Percentiles rank a stretch among this genome's conserved stretches.
Evolutionary conservation across 2,329 filamentous ascomycete species (phyloP).

Genomic region (Beauveria sp.): DNA sequence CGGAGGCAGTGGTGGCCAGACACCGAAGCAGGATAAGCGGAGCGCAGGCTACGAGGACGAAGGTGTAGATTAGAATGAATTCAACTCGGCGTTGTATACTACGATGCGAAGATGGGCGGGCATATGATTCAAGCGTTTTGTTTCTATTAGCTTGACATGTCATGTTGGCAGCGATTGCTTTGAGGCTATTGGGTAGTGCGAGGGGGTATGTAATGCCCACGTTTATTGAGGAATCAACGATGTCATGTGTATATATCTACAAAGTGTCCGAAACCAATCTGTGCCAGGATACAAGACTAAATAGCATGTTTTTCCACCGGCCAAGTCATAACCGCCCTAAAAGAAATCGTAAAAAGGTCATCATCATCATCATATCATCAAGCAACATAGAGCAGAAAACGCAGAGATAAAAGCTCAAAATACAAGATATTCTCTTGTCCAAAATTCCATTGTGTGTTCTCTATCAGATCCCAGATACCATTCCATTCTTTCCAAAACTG

Average conservation of each 20-base stretch:
- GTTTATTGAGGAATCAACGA: too few species aligned
- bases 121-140: too few species aligned
- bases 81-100: neutral
- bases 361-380: neutral
- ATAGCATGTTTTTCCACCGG: too few species aligned
- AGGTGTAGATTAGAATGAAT: slow-evolving; percentile 23
- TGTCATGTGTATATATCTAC: neutral
- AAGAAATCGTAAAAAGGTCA: neutral
- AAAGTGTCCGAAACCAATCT: neutral
- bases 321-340: too few species aligned
- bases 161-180: too few species aligned
- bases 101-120: neutral
- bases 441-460: neutral
- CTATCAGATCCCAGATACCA: neutral
- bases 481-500: neutral
- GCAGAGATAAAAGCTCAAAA: neutral
- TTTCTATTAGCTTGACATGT: too few species aligned
- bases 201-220: too few species aligned
- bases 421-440: neutral
- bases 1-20: neutral
- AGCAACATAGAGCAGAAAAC: neutral
- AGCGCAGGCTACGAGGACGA: slow-evolving; percentile 21
- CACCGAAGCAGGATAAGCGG: neutral
- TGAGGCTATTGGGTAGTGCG: too few species aligned
- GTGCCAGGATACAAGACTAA: neutral